Base-by-base conservation (phyloP, 2,329 filamentous ascomycete genomes). In the Parafenestella ontariensis region DNA sequence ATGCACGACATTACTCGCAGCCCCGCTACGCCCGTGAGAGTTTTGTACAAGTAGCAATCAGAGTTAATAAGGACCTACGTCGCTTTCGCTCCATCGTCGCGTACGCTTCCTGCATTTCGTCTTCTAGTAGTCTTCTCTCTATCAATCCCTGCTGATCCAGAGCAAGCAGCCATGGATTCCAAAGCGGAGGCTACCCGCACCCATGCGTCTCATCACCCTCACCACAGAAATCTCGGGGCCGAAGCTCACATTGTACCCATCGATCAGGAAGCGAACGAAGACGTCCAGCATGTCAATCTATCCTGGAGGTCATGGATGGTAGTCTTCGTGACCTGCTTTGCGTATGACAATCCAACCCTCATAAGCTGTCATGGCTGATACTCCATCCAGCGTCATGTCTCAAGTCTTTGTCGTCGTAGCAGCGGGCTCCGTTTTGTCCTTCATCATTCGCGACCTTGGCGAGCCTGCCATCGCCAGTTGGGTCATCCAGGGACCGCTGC, bases 321-420 rank as follows among this genome's bases (percentile, higher is more conserved):
- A 1, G 78, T 81, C 21, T 79, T 80, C 46, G 68, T 84, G 18
- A 81, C 80, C 17, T 84, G 81, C 57, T 85, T 84, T 53, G 74
- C 73, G 68, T 72, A 60, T 10, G 5, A 31, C 8, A 4, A 7
- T 17, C 18, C 7, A 5, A 6, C 10, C 11, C 3, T 57, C 6
- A 24, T 37, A 26, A 7, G 1, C 13, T 26, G 1, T 5, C 5
- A 9, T 2, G n/a, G 24, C 53, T 65, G 20, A 68, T 33, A 40
- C 13, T 5, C 7, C 3, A 5, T 33, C 2, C 29, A 73, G 71
- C 8, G 78, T 84, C 54, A 79, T 83, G 75, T 75, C 81, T 1
- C 83, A 85, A 53, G 80, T 84, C 10, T 85, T 82, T 51, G 83
- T 85, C 4, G 82, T 84, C 3, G 79, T 82, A 1, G 82, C 82